These are phyloP conservation scores for Thielaviopsis musarum DNA, from an alignment of 2,329 filamentous ascomycete species.

Conservation along the genomic window DNA sequence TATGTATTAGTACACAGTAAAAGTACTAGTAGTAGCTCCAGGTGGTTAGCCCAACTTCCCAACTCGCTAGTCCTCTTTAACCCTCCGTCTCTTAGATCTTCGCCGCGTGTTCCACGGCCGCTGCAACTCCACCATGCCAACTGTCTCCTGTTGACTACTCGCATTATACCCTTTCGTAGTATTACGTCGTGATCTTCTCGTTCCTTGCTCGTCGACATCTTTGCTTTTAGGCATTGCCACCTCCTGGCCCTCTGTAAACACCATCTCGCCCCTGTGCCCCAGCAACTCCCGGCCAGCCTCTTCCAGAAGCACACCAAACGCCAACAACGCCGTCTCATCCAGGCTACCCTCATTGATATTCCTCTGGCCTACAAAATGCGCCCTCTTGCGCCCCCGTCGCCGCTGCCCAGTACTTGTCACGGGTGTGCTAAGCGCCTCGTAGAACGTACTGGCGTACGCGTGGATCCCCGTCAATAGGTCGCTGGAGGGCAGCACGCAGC, in stretches of 20 bases:
- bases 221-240: not conserved
- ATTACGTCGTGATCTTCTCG: too few species aligned
- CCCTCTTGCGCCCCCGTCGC: conserved; percentile 6
- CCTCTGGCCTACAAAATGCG: conserved; percentile 13
- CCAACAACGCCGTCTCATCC: conserved; percentile 63
- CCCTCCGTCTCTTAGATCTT: not conserved
- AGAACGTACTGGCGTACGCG: conserved; percentile 50
- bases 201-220: not conserved
- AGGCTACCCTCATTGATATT: conserved; percentile 41
- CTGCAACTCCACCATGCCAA: not conserved
- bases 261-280: conserved; percentile 49
- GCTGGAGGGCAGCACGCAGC: conserved; percentile 43
- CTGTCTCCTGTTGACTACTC: not conserved
- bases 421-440: conserved; percentile 26
- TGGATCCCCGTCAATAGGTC: conserved; percentile 56
- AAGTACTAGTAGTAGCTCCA: too few species aligned
- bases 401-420: not conserved
- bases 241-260: conserved; percentile 45
- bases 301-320: conserved; percentile 59
- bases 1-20: not conserved
- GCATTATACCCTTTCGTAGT: not conserved
- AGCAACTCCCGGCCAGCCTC: conserved; percentile 46
- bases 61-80: not conserved
- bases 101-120: not conserved
- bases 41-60: too few species aligned